phyloP scores from a whole-genome alignment of 345 rosid species.

The Salix purpurea region DNA sequence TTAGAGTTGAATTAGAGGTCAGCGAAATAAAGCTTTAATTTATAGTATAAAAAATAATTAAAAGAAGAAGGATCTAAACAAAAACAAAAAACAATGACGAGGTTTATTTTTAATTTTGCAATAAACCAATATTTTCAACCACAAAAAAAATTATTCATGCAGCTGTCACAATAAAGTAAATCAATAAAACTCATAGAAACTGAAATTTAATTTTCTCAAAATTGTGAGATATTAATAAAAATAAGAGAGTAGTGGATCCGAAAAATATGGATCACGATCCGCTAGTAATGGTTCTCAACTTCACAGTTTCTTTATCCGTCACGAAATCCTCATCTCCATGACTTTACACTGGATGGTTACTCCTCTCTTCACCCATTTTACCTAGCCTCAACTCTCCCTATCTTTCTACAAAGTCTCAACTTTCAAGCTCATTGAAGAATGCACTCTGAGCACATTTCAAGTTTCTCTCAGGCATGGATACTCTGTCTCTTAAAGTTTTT shows the following conservation, averaged over 20 bases:
- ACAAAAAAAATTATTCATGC: no score
- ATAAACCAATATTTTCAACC: no score
- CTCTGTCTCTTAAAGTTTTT: neutral
- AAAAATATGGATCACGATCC: neutral
- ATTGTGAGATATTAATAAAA: neutral
- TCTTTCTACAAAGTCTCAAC: neutral
- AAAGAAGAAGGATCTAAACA: neutral
- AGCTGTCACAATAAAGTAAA: no score
- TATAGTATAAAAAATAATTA: no score
- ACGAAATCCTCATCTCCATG: neutral
- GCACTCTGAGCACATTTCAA: neutral
- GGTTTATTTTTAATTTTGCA: no score
- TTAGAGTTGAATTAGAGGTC: no score
- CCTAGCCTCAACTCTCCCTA: neutral
- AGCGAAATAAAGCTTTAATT: no score
- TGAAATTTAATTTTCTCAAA: neutral
- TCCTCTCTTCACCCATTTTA: neutral
- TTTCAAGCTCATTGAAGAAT: neutral
- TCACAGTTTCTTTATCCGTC: neutral
- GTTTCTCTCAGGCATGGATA: constrained; percentile 10
- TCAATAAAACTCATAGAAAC: no score
- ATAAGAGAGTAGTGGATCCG: neutral
- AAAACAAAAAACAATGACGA: neutral
- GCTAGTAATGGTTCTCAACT: neutral
- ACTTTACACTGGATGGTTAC: neutral